Base-by-base conservation (phyloP, 345 rosid species). In the Populus davidiana region DNA sequence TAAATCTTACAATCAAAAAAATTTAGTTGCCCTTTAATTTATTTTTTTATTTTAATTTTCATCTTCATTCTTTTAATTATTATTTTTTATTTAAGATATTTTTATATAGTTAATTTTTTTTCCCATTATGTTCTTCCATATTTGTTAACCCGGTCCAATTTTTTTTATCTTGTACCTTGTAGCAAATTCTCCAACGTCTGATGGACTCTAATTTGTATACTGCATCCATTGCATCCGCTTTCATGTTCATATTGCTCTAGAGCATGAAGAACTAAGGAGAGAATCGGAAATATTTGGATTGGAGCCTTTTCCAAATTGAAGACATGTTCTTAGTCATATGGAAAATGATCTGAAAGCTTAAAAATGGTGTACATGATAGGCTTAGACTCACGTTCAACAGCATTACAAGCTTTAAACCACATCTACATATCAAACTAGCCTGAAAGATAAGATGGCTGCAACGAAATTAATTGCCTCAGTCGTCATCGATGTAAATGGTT, bases 401-500 rank as follows among this genome's bases (percentile, higher is more conserved):
- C 47, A 35, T 39, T 64, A 75, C 16, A 81, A 35, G 76, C 50
- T 52, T 38, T 33, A 16, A 56, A 67, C 70, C 68, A 31, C 17
- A n/a, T 75, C 65, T 68, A 41, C 72, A 75, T n/a, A 75, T n/a
- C 36, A 81, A 47, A 70, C 67, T 35, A 62, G 70, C 63, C 49
- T 8, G 67, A 27, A 41, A 29, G 61, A 61, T 21, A 3, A 41
- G 43, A 27, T 33, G 50, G 25, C 56, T 50, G 7, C 59, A 52
- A 62, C 43, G 73, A 27, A 33, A 75, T 74, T 4, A 21, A 49
- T 27, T 14, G 17, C 7, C 79, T 91, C 85, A 93, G 23, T 91
- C 94, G 50, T 95, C 98, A 23, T 95, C 98, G 9, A 95, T 49
- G 50, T 90, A 95, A 68, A 93, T 85, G 39, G 99, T 95, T 85